phyloP scores from a whole-genome alignment of 1,139 yeast genomes.

The Candida anutae region DNA sequence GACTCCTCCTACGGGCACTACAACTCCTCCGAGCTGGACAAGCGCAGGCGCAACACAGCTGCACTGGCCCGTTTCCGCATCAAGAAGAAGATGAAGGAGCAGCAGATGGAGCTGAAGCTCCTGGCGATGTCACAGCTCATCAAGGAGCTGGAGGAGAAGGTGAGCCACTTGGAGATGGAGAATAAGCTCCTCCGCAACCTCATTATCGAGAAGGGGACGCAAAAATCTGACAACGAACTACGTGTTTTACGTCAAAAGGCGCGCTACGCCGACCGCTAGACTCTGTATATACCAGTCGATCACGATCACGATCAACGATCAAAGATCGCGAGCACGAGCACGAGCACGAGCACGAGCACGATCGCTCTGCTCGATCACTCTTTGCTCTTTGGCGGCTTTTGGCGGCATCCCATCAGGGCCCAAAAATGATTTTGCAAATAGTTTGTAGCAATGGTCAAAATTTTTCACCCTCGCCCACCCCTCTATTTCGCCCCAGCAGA shows the following conservation, averaged over 20 bases:
- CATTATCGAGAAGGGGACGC: constrained; percentile 57
- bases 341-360: too few species aligned
- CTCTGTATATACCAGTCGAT: too few species aligned
- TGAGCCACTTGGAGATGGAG: constrained; percentile 52
- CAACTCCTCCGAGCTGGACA: constrained; percentile 40
- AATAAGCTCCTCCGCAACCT: constrained; percentile 57
- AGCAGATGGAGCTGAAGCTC: constrained; percentile 69
- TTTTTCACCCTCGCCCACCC: not conserved
- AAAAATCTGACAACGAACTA: constrained; percentile 35
- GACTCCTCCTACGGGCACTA: constrained; percentile 1
- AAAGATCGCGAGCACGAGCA: too few species aligned
- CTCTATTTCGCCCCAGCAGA: not conserved
- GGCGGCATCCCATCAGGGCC: too few species aligned
- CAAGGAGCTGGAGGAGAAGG: constrained; percentile 48
- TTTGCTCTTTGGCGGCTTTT: too few species aligned
- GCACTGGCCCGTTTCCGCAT: constrained; percentile 77
- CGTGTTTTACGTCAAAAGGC: constrained; percentile 29
- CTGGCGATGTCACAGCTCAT: constrained; percentile 57
- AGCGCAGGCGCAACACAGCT: constrained; percentile 69
- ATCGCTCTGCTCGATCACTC: too few species aligned
- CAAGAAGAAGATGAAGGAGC: constrained; percentile 77
- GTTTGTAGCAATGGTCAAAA: too few species aligned
- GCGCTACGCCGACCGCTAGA: too few species aligned
- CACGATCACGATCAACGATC: too few species aligned
- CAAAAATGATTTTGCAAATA: too few species aligned